These are phyloP conservation scores for Cercis canadensis DNA, from an alignment of 306 rosid genomes.

Conservation along the genomic window DNA sequence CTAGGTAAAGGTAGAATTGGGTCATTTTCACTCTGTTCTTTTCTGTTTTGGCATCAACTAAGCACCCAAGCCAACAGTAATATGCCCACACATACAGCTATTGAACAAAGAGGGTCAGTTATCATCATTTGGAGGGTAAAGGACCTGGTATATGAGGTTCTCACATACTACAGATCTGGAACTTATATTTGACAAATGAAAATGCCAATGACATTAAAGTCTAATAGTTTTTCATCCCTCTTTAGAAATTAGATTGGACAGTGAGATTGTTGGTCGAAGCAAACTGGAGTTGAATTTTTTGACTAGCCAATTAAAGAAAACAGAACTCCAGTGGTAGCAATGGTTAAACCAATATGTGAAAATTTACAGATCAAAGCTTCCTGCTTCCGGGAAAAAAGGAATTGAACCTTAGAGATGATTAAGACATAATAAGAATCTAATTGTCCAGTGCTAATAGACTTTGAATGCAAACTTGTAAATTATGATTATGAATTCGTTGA, in stretches of 20 bases:
- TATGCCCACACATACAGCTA: not conserved
- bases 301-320: constrained; percentile 12
- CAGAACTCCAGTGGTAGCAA: not conserved
- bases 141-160: not conserved
- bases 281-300: not conserved
- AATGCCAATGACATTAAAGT: not conserved
- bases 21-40: not conserved
- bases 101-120: not conserved
- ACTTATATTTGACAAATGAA: constrained; percentile 25
- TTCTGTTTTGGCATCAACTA: not conserved
- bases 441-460: too few relatives aligned
- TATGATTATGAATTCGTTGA: constrained; percentile 13
- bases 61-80: constrained; percentile 1
- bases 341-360: not conserved
- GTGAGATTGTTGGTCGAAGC: too few relatives aligned
- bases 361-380: too few relatives aligned
- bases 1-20: constrained; percentile 2
- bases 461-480: too few relatives aligned
- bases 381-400: too few relatives aligned
- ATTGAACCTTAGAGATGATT: too few relatives aligned
- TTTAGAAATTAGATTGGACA: too few relatives aligned
- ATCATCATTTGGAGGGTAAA: too few relatives aligned
- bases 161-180: not conserved
- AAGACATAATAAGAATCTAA: not conserved
- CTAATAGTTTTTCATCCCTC: too few relatives aligned